Evolutionary conservation across 805 yeast species (phyloP).

Genomic region (Cyberlindnera sargentensis): DNA sequence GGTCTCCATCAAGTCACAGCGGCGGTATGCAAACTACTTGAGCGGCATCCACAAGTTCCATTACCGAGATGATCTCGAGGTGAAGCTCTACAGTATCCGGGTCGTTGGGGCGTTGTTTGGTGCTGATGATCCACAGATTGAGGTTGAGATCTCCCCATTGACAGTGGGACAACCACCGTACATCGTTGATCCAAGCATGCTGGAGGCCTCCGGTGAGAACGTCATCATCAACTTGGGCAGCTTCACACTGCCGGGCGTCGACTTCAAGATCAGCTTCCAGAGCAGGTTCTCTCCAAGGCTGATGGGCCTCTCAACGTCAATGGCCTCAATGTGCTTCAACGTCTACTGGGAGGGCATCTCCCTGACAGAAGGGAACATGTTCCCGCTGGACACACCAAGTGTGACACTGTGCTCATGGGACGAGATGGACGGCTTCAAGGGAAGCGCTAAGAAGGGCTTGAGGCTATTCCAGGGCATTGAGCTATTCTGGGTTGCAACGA

Average conservation of each 20-base stretch:
- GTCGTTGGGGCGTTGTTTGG: not conserved
- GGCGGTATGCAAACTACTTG: constrained; percentile 55
- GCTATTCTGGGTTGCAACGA: constrained; percentile 2
- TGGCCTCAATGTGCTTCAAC: constrained; percentile 37
- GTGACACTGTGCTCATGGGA: constrained; percentile 30
- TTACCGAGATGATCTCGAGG: not conserved
- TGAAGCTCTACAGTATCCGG: not conserved
- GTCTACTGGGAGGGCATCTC: constrained; percentile 32
- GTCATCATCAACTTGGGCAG: not conserved
- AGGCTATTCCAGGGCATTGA: constrained; percentile 39
- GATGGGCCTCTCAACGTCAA: constrained; percentile 2
- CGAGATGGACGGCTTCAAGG: constrained; percentile 62
- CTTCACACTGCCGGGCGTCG: not conserved
- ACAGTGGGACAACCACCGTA: no score
- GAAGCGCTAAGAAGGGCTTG: constrained; percentile 47
- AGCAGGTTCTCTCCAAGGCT: not conserved
- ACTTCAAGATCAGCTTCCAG: constrained; percentile 2
- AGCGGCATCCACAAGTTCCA: not conserved
- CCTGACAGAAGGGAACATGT: not conserved
- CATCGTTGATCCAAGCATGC: not conserved
- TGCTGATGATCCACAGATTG: not conserved
- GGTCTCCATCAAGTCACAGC: constrained; percentile 65
- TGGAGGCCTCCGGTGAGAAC: not conserved
- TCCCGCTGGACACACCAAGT: not conserved
- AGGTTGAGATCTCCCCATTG: not conserved